Conservation (phyloP, 139 green algal species). For the Pseudopediastrum boryanum region DNA sequence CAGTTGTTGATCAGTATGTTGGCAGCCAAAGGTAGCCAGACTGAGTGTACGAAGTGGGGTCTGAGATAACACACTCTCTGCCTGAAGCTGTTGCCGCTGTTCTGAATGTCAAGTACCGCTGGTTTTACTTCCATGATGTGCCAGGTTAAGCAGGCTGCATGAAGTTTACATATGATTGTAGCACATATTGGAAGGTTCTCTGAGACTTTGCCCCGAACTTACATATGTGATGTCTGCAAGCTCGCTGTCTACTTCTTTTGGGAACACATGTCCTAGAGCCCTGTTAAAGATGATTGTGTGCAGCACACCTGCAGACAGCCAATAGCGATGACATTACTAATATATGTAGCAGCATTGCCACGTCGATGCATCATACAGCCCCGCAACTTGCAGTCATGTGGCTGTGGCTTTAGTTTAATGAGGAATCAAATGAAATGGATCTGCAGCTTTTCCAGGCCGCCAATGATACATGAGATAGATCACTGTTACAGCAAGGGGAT, state of each 20-base stretch:
- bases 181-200: too few relatives aligned
- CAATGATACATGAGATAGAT: too few relatives aligned
- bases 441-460: too few relatives aligned
- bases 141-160: too few relatives aligned
- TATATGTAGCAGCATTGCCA: background rate
- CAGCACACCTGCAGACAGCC: conserved; percentile 79
- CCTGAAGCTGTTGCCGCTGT: background rate
- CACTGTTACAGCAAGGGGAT: too few relatives aligned
- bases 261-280: conserved; percentile 78
- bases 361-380: too few relatives aligned
- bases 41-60: background rate
- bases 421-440: too few relatives aligned
- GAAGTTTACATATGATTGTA: too few relatives aligned
- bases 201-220: conserved; percentile 18
- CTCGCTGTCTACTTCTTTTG: conserved; percentile 83
- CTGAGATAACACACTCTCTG: background rate
- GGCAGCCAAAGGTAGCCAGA: too few relatives aligned
- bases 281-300: conserved; percentile 95
- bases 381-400: too few relatives aligned
- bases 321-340: background rate
- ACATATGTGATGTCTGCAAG: conserved; percentile 94
- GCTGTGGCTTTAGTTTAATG: too few relatives aligned
- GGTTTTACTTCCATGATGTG: background rate
- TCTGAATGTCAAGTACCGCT: background rate
- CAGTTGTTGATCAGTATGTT: background rate